Base-by-base conservation (phyloP, 495 filamentous ascomycete species). In the Xylaria flabelliformis region DNA sequence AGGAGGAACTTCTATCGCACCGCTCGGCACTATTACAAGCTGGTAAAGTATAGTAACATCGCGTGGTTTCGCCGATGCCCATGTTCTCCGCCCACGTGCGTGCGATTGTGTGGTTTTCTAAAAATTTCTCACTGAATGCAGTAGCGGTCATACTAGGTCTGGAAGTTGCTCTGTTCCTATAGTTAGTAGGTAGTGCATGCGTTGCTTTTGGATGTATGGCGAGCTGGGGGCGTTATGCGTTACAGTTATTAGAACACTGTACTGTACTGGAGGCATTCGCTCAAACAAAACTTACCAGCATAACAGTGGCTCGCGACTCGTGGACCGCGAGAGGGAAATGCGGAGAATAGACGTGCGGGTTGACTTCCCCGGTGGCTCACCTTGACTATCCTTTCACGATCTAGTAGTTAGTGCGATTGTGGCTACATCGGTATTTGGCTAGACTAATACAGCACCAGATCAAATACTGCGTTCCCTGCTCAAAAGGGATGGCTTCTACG, bases 21-120 rank as follows among this genome's bases (percentile, higher is more conserved):
- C 29, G 5, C 5, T 36, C 29, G 53, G 66, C 44, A 44, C 48
- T 56, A 36, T 58, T 26, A 50, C 63, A 55, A 56, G 69, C 48
- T 44, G 29, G 7, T 56, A 51, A 34, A 34, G 64, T 67, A 67
- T 13, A 64, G 64, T 67, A 41, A 41, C 70, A 71, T 71, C 58
- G 61, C 69, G 46, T 19, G 8, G 53, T 61, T 64, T 50, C 41
- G 63, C 70, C 50, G 13, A 41, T 42, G 63, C 51, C 70, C 63
- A 72, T 50, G 63, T 50, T 61, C 50, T 48, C 51, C 51, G 39
- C 53, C 41, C 61, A 58, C 41, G 41, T 46, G 34, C 32, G 26
- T 69, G 34, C n/a, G 19, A 39, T 34, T 10, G 34, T 59, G 32
- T 21, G 56, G 17, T 39, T 5, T 61, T 36, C 34, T 61, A 61